phyloP scores from a whole-genome alignment of 345 rosid genomes.

The Draba incana region DNA sequence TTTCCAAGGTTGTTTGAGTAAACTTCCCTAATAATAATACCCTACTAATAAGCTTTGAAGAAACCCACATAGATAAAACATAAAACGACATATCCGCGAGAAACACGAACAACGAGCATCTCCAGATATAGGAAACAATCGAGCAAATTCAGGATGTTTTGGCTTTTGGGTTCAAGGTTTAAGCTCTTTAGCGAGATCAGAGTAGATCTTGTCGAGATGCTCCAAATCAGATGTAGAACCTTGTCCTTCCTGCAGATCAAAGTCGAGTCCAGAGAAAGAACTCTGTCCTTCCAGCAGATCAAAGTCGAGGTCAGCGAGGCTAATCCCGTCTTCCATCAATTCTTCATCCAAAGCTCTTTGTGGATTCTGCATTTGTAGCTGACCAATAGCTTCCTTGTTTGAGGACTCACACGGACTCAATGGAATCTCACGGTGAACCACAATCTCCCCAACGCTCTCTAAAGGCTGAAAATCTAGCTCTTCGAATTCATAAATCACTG shows the following conservation, averaged over 20 bases:
- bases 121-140: neutral
- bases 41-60: neutral
- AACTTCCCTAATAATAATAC: no score
- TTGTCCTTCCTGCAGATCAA: constrained; percentile 26
- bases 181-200: neutral
- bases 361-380: neutral
- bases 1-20: no score
- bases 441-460: constrained; percentile 1
- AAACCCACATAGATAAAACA: constrained; percentile 16
- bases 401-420: constrained; percentile 34
- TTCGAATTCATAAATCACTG: neutral
- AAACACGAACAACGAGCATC: neutral
- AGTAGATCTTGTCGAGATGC: constrained; percentile 3
- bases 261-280: neutral
- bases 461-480: neutral
- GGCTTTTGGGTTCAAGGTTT: constrained; percentile 4
- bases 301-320: constrained; percentile 18
- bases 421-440: neutral
- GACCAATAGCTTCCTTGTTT: constrained; percentile 10
- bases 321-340: constrained; percentile 18
- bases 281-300: constrained; percentile 8
- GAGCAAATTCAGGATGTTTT: constrained; percentile 8
- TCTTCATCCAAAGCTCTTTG: constrained; percentile 7
- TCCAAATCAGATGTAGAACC: constrained; percentile 8
- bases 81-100: neutral